Evolutionary conservation across 2,329 filamentous ascomycete genomes (phyloP).

Genomic region (Penicillium sp.): DNA sequence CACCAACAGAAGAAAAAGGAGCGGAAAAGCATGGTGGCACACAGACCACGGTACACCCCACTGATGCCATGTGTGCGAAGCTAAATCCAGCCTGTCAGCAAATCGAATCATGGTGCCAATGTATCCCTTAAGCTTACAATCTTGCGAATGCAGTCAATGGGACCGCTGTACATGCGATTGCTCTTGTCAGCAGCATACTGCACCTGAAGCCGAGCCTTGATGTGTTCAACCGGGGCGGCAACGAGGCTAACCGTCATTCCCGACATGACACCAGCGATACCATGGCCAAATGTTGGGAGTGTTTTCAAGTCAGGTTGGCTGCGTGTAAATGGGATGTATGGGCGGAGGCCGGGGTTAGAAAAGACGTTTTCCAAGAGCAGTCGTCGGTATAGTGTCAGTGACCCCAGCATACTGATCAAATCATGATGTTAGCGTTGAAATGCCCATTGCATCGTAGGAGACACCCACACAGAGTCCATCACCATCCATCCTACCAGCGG

Average conservation of each 20-base stretch:
- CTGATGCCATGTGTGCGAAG: constrained; percentile 65
- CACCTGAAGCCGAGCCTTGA: constrained; percentile 91
- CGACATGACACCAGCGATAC: constrained; percentile 80
- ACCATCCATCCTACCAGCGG: constrained; percentile 97
- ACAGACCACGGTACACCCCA: constrained; percentile 83
- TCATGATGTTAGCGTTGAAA: background rate
- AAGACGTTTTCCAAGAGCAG: constrained; percentile 81
- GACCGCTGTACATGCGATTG: constrained; percentile 78
- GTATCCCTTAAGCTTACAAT: constrained; percentile 38
- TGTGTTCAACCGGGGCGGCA: constrained; percentile 89
- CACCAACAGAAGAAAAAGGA: constrained; percentile 98
- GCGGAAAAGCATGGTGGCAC: constrained; percentile 82
- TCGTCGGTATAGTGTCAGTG: constrained; percentile 83
- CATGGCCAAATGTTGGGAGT: constrained; percentile 78
- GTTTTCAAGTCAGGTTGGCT: constrained; percentile 42
- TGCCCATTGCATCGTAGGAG: background rate
- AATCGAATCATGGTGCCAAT: background rate
- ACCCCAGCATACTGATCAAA: constrained; percentile 74
- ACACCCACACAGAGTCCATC: constrained; percentile 73
- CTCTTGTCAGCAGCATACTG: constrained; percentile 83
- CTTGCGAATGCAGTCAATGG: constrained; percentile 77
- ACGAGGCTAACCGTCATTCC: constrained; percentile 90
- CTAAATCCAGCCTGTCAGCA: constrained; percentile 25
- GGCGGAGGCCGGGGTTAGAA: constrained; percentile 49
- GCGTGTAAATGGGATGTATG: constrained; percentile 38